Conservation (phyloP, 2,329 filamentous ascomycete genomes). For the Colletotrichum sublineola region DNA sequence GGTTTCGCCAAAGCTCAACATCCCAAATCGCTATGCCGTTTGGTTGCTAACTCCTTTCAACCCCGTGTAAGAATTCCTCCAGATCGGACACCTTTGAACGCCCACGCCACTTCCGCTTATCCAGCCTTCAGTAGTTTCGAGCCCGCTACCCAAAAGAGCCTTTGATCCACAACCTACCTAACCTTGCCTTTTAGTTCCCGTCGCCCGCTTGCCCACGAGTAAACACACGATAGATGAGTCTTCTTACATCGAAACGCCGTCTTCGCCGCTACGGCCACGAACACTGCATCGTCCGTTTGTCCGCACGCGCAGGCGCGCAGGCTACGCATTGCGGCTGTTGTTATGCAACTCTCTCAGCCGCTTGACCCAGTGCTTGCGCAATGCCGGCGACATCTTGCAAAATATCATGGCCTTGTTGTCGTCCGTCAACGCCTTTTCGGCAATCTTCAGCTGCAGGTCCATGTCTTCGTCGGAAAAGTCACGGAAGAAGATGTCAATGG, state of each 20-base stretch:
- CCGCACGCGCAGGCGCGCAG: not conserved
- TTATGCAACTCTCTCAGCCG: slow-evolving; percentile 63
- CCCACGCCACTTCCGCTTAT: slow-evolving; percentile 35
- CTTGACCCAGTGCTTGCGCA: slow-evolving; percentile 70
- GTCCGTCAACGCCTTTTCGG: slow-evolving; percentile 69
- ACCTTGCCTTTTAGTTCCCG: slow-evolving; percentile 14
- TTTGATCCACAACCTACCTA: slow-evolving; percentile 14
- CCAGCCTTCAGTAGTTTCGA: slow-evolving; percentile 29
- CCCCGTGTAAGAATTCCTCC: slow-evolving; percentile 27
- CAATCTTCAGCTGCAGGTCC: slow-evolving; percentile 71
- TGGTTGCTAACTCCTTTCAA: slow-evolving; percentile 42
- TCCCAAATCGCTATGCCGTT: slow-evolving; percentile 42
- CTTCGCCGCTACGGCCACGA: slow-evolving; percentile 4
- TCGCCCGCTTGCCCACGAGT: slow-evolving; percentile 21
- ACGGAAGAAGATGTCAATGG: slow-evolving; percentile 70
- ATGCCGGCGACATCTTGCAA: slow-evolving; percentile 68
- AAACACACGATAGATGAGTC: slow-evolving; percentile 1
- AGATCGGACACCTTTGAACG: slow-evolving; percentile 40
- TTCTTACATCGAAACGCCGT: slow-evolving; percentile 30
- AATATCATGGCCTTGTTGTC: slow-evolving; percentile 73
- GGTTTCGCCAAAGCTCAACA: slow-evolving; percentile 41
- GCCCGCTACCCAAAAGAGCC: slow-evolving; percentile 22
- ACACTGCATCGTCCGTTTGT: slow-evolving; percentile 19
- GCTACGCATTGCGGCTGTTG: slow-evolving; percentile 44
- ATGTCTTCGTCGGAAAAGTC: slow-evolving; percentile 70